Evolutionary conservation across 345 rosid genomes (phyloP).

Genomic region (Camelina sativa): DNA sequence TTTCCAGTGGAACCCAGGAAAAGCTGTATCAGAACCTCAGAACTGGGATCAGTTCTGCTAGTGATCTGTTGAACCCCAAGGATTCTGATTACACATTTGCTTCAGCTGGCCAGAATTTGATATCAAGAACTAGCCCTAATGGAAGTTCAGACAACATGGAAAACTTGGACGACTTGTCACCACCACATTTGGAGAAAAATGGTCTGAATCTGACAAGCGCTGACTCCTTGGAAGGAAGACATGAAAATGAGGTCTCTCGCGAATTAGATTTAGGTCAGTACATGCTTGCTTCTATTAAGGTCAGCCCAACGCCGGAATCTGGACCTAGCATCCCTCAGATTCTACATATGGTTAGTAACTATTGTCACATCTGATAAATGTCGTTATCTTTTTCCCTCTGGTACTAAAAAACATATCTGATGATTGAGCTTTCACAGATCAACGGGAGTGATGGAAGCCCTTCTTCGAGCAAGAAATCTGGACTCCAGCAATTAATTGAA

Average conservation of each 20-base stretch:
- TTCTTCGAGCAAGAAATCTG: slow-evolving; percentile 63
- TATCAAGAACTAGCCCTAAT: slow-evolving; percentile 45
- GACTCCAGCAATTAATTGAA: slow-evolving; percentile 81
- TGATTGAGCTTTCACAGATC: slow-evolving; percentile 55
- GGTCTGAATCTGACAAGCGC: slow-evolving; percentile 48
- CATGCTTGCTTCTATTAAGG: slow-evolving; percentile 59
- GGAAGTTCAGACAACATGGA: slow-evolving; percentile 57
- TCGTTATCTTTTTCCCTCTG: slow-evolving; percentile 13
- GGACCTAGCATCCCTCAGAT: slow-evolving; percentile 97
- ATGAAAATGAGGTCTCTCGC: slow-evolving; percentile 47
- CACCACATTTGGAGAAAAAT: slow-evolving; percentile 60
- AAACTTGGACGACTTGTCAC: slow-evolving; percentile 58
- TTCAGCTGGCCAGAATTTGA: slow-evolving; percentile 54
- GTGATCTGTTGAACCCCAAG: slow-evolving; percentile 62
- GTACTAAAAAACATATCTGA: slow-evolving; percentile 9
- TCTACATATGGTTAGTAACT: slow-evolving; percentile 76
- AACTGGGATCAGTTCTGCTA: slow-evolving; percentile 48
- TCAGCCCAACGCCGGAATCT: slow-evolving; percentile 56
- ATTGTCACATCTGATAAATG: slow-evolving; percentile 33
- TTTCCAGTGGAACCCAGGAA: slow-evolving; percentile 72
- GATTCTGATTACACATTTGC: slow-evolving; percentile 51
- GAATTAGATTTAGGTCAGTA: slow-evolving; percentile 56
- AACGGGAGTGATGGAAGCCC: slow-evolving; percentile 70
- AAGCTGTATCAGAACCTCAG: slow-evolving; percentile 68
- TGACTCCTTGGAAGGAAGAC: slow-evolving; percentile 52